Conservation (phyloP, 83 land plant genomes). For the Thuja plicata region DNA sequence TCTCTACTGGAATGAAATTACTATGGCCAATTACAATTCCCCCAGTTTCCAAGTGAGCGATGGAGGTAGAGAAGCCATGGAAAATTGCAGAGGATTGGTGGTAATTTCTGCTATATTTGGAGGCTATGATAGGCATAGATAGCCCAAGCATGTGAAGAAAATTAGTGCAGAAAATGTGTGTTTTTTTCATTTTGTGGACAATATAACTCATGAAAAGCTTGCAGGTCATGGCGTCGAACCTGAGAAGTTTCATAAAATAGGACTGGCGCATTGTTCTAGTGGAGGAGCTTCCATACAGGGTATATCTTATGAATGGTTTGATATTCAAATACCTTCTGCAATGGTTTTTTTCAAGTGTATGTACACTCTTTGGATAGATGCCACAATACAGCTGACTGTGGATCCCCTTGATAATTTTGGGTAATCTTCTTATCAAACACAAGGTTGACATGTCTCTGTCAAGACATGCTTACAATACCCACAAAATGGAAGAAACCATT, state of each 20-base stretch:
- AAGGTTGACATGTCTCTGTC: conserved; percentile 58
- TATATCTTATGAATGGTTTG: conserved; percentile 64
- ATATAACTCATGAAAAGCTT: conserved; percentile 36
- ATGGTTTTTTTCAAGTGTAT: conserved; percentile 58
- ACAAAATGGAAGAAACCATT: conserved; percentile 75
- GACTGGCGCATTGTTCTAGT: conserved; percentile 56
- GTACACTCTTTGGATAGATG: conserved; percentile 72
- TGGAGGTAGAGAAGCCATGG: conserved; percentile 54
- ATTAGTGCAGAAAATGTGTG: conserved; percentile 42
- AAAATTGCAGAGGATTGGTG: conserved; percentile 48
- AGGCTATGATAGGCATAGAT: conserved; percentile 66
- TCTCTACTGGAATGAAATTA: background rate
- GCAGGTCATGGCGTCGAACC: conserved; percentile 23
- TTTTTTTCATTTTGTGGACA: conserved; percentile 75
- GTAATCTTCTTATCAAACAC: conserved; percentile 35
- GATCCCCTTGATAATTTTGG: conserved; percentile 60
- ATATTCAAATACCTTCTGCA: conserved; percentile 66
- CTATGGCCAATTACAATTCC: background rate
- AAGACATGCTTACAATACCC: conserved; percentile 45
- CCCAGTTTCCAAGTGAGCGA: background rate
- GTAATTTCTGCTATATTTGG: conserved; percentile 67
- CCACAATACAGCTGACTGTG: conserved; percentile 54
- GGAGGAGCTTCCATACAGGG: conserved; percentile 35
- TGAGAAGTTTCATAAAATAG: conserved; percentile 21
- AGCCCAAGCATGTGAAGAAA: conserved; percentile 54